A percentile compares a stretch with the other conserved stretches of the same genome.
Evolutionary conservation across 192 early-diverging fungal species (phyloP).

Genomic region (Glomus cerebriforme): DNA sequence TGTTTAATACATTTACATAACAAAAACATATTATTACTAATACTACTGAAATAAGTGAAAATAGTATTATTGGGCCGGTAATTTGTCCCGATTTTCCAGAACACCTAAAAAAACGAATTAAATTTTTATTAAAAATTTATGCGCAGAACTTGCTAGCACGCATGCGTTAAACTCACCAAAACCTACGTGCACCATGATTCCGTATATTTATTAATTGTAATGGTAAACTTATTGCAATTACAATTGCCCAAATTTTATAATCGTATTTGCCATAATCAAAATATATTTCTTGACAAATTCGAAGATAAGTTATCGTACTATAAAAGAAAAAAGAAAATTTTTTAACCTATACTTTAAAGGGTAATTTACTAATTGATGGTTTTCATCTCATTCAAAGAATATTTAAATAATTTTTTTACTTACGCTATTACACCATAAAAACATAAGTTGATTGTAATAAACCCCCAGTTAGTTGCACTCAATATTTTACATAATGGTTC

Average conservation of each 20-base stretch:
- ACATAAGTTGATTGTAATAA: neutral
- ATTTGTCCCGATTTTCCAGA: neutral
- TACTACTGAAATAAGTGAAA: neutral
- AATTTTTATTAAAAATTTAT: neutral
- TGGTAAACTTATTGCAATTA: neutral
- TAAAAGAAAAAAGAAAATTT: neutral
- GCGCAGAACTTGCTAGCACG: too few species aligned
- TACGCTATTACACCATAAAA: neutral
- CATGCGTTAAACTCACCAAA: neutral
- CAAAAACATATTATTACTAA: neutral
- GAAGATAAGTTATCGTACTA: neutral
- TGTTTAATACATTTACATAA: neutral
- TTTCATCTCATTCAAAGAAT: too few species aligned
- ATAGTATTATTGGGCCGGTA: neutral
- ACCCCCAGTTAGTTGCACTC: neutral
- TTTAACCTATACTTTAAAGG: neutral
- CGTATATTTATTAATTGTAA: neutral
- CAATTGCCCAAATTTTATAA: neutral
- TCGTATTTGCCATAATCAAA: conserved; percentile 4
- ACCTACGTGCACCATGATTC: neutral
- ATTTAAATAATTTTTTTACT: neutral
- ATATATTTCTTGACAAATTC: neutral
- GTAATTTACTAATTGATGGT: too few species aligned
- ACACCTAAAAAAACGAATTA: neutral
- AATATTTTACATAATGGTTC: neutral